Evolutionary conservation across 2,329 filamentous ascomycete genomes (phyloP), one percentile per base, ranked within the genome.

Genomic region (Colletotrichum sp.): DNA sequence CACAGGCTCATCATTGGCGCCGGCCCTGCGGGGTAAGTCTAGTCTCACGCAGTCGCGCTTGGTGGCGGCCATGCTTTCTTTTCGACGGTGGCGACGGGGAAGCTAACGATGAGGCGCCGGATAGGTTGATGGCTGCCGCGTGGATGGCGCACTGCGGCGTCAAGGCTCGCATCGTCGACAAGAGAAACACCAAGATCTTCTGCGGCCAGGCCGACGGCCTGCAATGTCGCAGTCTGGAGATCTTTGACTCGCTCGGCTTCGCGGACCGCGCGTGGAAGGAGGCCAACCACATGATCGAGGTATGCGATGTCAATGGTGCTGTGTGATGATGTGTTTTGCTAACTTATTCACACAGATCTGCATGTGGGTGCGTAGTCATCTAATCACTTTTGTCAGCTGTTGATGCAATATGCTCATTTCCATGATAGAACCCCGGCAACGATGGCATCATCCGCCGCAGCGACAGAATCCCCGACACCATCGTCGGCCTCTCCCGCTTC

Each of bases 161-260:
- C 68, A 81, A 82, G 18, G 81, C 86, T 6, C 84, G 87, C n/a
- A 85, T 88, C 39, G 81, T 88, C n/a, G 87, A 88, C 79, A 88
- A 88, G 80, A 82, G 87, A 34, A 81, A 82, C 30, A 78, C 81
- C 76, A 82, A 86, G 76, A 80, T 88, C 49, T 85, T 84, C 77
- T 83, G 82, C 8, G 86, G 87, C 5, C 86, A 89, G 77, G 87
- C 88, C 44, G 86, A 89, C 74, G 86, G 88, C 10, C 82, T 85
- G 10, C 92, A 94, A 83, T 91, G 89, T 77, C 91, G 93, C 3
- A 94, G 92, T 0, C 86, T 95, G 3, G 92, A 95, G 82, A 94
- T 95, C n/a, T 91, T 95, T 71, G 92, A 95, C 79, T 92, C 90
- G 66, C 93, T 95, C 78, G 93, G 91, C 1, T 90, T 95, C 74